Conservation (phyloP, 495 filamentous ascomycete genomes). For the Zalerion maritima region DNA sequence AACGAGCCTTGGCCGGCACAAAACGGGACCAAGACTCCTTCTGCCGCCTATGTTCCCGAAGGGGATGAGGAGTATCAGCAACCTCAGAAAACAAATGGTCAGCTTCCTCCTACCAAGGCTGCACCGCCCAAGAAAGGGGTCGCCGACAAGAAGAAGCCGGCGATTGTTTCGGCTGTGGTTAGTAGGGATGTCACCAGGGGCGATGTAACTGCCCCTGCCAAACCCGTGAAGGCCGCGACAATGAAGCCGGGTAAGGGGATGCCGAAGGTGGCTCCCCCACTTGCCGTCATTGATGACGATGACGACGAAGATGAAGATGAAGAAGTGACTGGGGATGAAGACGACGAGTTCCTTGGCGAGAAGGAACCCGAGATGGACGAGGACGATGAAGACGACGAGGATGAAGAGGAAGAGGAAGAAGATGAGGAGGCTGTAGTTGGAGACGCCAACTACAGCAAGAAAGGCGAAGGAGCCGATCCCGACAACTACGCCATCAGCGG, state of each 20-base stretch:
- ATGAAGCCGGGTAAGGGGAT: not conserved
- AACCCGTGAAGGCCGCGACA: conserved; percentile 1
- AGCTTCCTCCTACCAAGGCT: too few relatives aligned
- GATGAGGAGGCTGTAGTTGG: not conserved
- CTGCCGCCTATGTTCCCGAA: too few relatives aligned
- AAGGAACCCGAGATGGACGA: not conserved
- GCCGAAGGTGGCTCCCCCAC: conserved; percentile 1
- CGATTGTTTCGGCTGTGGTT: not conserved
- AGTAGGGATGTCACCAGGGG: not conserved
- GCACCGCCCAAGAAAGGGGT: conserved; percentile 6
- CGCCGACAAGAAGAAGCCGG: not conserved
- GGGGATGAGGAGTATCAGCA: too few relatives aligned
- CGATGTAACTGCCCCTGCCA: not conserved
- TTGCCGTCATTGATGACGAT: too few relatives aligned
- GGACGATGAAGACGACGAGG: conserved; percentile 3
- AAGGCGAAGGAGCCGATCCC: not conserved
- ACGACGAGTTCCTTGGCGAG: too few relatives aligned
- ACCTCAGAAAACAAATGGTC: too few relatives aligned
- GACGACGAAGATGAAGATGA: too few relatives aligned
- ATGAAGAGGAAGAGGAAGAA: conserved; percentile 5
- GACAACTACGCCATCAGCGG: conserved; percentile 3
- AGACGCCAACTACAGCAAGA: not conserved
- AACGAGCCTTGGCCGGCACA: too few relatives aligned
- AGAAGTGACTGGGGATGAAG: too few relatives aligned
- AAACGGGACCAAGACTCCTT: too few relatives aligned